These are phyloP conservation scores for Astraeus odoratus DNA, from an alignment of 768 basidiomycete genomes.

Conservation along the genomic window DNA sequence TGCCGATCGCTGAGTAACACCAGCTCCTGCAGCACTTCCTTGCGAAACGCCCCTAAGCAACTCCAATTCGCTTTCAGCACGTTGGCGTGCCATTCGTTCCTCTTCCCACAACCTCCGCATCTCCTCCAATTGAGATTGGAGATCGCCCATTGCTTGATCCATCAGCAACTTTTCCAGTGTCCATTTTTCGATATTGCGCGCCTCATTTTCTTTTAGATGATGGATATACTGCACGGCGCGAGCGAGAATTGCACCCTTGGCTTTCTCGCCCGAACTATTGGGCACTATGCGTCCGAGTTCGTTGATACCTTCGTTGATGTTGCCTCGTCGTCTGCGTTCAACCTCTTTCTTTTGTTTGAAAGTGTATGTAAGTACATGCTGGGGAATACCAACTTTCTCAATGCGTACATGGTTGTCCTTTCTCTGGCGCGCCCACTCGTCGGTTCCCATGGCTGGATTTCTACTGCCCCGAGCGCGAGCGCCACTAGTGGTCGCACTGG, in stretches of 20 bases:
- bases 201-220: slow-evolving; percentile 86
- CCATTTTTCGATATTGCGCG: slow-evolving; percentile 89
- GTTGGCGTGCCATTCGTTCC: slow-evolving; percentile 53
- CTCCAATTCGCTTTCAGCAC: slow-evolving; percentile 61
- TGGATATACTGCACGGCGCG: slow-evolving; percentile 90
- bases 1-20: slow-evolving; percentile 11
- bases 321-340: slow-evolving; percentile 87
- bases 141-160: slow-evolving; percentile 88
- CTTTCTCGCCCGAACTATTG: slow-evolving; percentile 78
- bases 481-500: slow-evolving; percentile 19
- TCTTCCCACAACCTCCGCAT: slow-evolving; percentile 77
- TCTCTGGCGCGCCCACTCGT: slow-evolving; percentile 73
- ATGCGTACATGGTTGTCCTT: slow-evolving; percentile 74
- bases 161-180: slow-evolving; percentile 86
- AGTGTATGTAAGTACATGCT: background rate
- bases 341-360: slow-evolving; percentile 79
- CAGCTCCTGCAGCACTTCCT: background rate
- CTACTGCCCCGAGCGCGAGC: slow-evolving; percentile 47
- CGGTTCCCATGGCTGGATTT: slow-evolving; percentile 58
- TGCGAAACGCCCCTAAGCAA: slow-evolving; percentile 37
- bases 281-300: slow-evolving; percentile 86
- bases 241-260: slow-evolving; percentile 83
- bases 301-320: slow-evolving; percentile 96
- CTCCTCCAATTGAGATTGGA: slow-evolving; percentile 80
- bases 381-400: background rate